phyloP scores from a whole-genome alignment of 148 eudicot species.

The Hydrangea macrophylla region DNA sequence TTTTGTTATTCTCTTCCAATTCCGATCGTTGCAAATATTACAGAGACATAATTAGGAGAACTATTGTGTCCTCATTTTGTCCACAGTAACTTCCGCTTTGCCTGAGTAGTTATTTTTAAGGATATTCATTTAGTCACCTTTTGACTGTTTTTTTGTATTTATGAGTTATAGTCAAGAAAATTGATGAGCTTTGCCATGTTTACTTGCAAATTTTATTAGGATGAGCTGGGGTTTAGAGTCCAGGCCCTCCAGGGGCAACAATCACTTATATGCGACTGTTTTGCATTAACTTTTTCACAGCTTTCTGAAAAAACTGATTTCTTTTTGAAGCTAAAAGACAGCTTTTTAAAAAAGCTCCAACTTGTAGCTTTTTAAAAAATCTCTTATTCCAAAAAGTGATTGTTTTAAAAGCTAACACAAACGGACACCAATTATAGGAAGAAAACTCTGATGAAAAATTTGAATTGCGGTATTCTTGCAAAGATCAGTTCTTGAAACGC shows the following conservation, averaged over 20 bases:
- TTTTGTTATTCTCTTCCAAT: background rate
- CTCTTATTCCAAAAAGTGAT: too few species aligned
- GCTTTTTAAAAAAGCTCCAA: too few species aligned
- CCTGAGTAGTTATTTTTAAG: background rate
- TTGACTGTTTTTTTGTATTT: background rate
- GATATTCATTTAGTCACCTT: background rate
- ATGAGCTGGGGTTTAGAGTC: too few species aligned
- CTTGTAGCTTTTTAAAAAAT: background rate
- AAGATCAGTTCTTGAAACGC: background rate
- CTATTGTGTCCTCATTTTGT: background rate
- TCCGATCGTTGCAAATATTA: background rate
- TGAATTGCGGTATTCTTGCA: conserved; percentile 2
- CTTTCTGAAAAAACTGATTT: too few species aligned
- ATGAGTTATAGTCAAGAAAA: conserved; percentile 13
- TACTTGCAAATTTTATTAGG: background rate
- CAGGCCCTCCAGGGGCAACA: too few species aligned
- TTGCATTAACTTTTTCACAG: too few species aligned
- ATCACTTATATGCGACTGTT: too few species aligned
- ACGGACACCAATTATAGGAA: too few species aligned
- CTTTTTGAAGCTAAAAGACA: too few species aligned
- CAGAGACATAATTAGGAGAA: background rate
- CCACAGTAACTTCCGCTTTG: background rate
- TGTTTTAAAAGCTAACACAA: too few species aligned
- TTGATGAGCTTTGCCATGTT: background rate
- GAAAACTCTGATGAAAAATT: too few species aligned